Base-by-base conservation (phyloP, 768 basidiomycete species). In the Kwoniella sp. region DNA sequence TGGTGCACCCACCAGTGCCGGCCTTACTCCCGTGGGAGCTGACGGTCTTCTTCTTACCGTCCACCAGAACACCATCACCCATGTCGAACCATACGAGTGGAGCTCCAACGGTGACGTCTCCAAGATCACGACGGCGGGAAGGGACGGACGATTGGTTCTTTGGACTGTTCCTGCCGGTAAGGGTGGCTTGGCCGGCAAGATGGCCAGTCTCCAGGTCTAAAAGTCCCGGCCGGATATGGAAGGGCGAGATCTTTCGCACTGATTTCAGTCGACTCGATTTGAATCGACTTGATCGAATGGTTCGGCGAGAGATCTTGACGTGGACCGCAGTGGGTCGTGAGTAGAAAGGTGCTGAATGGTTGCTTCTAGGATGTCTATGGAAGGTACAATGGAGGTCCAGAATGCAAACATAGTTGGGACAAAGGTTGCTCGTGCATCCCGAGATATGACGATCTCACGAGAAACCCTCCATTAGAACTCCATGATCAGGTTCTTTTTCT, bases 11-110 rank as follows among this genome's bases (percentile, higher is more conserved):
- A 80, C 75, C 11, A 82, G 82, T 0, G 76, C 77, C 28, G 77
- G 73, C 17, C 67, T 77, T 4, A 70, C 77, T 12, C 71, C 64
- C 7, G 79, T 78, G 20, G 81, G 81, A 2, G 78, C 81, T 4
- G 88, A 90, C 74, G 91, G 90, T 2, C 91, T 94, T 77, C 82
- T 95, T 57, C 82, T 86, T 74, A 98, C 96, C 15, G 86, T 96
- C 55, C 96, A 98, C 78, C 96, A 98, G 85, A 99, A 99, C 83
- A 96, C 94, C 38, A 96, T 99, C 82, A 97, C 93, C n/a, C 89
- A 85, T 71, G 85, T 98, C 45, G 83, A 93, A 62, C 83, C 90
- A 28, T 96, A 90, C 74, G 89, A 89, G 67, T 82, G 81, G 68
- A 83, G 82, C 1, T 69, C 74, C 2, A 84, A 83, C 13, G 88